Base-by-base conservation (phyloP, 331 rosid species). In the Acacia pycnantha region DNA sequence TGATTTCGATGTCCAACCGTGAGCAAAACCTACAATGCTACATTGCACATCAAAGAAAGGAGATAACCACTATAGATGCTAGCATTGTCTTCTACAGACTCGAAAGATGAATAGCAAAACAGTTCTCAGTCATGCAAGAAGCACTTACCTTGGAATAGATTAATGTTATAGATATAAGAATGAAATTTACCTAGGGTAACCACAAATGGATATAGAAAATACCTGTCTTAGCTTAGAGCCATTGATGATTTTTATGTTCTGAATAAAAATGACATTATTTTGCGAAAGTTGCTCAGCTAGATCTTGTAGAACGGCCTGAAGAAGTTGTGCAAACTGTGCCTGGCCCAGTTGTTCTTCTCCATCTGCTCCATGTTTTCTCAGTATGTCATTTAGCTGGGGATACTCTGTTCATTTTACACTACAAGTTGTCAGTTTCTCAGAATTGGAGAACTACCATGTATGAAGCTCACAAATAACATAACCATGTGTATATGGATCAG, bases 311-410 rank as follows among this genome's bases (percentile, higher is more conserved):
- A 96, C 91, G 73, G 83, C 82, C 86, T 96, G 99, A 81, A 96
- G 94, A 70, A 92, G 87, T 81, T 89, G 90, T 14, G 99, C 99
- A 88, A 93, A 96, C 74, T 96, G 99, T 76, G 97, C 98, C 87
- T 93, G 99, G 61, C 99, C 98, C 88, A 96, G 80, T 81, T 92
- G 92, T 80, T 89, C 93, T 66, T 89, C 89, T 35, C 94, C 96
- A 79, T 92, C 89, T 5, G 84, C 92, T 71, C 86, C 90, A 43
- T 93, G 91, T 79, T 92, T 96, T 31, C 59, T 84, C 89, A 96
- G 82, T 80, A 96, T 87, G 70, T 91, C 92, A 68, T 91, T 86
- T 70, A 93, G 76, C 85, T 70, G 87, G 82, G 97, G 93, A 89
- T 88, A 92, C 73, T 90, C 99, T 96, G 97, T 75, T 76, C 79